phyloP scores from a whole-genome alignment of 164 flowering plant species.

The Stephania yunnanensis region DNA sequence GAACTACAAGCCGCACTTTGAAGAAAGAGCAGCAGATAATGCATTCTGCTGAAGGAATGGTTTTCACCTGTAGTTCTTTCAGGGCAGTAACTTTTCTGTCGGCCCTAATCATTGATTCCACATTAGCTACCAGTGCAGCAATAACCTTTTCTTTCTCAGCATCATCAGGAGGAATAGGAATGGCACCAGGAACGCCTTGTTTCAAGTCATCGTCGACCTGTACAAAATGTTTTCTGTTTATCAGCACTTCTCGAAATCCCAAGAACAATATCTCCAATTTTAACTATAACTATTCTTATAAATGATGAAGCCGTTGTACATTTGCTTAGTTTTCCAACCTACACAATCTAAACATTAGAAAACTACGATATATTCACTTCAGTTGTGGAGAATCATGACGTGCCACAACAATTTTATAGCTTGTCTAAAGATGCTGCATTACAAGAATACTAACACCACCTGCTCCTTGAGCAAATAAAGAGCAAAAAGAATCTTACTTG shows the following conservation, averaged over 20 bases:
- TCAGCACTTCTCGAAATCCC: not conserved
- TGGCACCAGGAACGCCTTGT: conserved; percentile 62
- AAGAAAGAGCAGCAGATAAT: not conserved
- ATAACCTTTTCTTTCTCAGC: conserved; percentile 78
- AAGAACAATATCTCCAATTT: conserved; percentile 2
- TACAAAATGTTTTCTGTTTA: conserved; percentile 7
- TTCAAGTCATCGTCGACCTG: conserved; percentile 76
- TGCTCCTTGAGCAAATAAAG: not conserved
- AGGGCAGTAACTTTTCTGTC: conserved; percentile 90
- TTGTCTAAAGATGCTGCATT: too few species aligned
- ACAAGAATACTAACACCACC: not conserved
- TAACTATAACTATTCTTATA: not conserved
- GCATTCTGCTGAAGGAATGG: not conserved
- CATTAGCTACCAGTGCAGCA: conserved; percentile 82
- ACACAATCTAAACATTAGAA: too few species aligned
- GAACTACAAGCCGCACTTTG: not conserved
- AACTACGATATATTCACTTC: too few species aligned
- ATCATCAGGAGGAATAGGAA: conserved; percentile 61
- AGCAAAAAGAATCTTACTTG: conserved; percentile 51
- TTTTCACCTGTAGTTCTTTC: conserved; percentile 75
- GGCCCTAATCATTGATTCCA: conserved; percentile 88
- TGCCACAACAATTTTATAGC: too few species aligned
- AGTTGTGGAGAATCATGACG: too few species aligned
- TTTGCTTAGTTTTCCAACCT: too few species aligned
- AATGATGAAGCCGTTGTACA: too few species aligned